These are phyloP conservation scores for Alternaria arbusti DNA, from an alignment of 2,329 filamentous ascomycete genomes.

Conservation along the genomic window DNA sequence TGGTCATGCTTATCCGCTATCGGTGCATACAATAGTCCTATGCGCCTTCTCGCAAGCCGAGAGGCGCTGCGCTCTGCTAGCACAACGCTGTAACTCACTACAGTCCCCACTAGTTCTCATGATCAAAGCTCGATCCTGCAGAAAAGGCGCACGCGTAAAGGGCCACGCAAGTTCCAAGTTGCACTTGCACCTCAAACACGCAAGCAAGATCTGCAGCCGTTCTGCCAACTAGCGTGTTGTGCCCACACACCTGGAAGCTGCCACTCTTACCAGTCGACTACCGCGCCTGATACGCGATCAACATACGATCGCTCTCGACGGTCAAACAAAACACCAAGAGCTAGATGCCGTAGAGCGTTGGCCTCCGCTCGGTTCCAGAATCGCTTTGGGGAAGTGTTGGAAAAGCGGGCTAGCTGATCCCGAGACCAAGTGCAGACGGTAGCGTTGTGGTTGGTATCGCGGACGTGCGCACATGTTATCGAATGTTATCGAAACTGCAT, in stretches of 20 bases:
- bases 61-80: neutral
- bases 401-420: neutral
- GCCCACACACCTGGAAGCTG: neutral
- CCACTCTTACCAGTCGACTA: neutral
- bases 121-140: constrained; percentile 1
- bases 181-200: neutral
- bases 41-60: neutral
- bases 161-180: constrained; percentile 3
- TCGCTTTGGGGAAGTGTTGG: neutral
- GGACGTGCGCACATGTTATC: neutral
- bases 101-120: constrained; percentile 11
- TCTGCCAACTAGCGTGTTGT: neutral
- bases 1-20: neutral
- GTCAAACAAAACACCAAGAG: neutral
- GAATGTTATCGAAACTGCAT: neutral
- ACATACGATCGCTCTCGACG: neutral
- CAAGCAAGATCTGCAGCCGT: neutral
- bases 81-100: neutral
- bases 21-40: neutral
- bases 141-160: constrained; percentile 4
- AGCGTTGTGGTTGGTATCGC: neutral
- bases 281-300: neutral
- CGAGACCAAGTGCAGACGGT: neutral
- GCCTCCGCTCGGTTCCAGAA: neutral
- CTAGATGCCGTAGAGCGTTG: neutral